These are phyloP conservation scores for Vitis rotundifolia DNA, from an alignment of 164 flowering plant species.

Conservation along the genomic window DNA sequence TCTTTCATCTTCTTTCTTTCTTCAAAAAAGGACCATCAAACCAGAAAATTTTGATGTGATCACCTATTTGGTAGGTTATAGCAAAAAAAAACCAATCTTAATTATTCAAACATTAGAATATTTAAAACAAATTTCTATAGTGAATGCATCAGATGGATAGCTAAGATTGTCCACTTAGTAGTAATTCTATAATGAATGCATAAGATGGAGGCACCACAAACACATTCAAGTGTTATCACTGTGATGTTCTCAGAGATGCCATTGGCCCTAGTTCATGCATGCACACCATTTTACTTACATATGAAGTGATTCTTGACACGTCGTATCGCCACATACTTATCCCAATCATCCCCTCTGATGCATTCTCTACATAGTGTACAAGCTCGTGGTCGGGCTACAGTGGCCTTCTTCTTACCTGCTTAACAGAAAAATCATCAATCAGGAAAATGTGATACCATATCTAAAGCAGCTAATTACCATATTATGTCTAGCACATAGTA, in stretches of 20 bases:
- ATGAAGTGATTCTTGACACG: conserved; percentile 94
- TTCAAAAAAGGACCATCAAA: too few species aligned
- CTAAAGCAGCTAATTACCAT: too few species aligned
- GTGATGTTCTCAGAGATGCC: too few species aligned
- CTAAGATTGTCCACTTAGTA: neutral
- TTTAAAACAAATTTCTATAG: too few species aligned
- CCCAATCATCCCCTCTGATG: conserved; percentile 69
- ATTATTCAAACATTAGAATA: too few species aligned
- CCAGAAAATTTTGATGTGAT: too few species aligned
- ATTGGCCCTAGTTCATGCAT: neutral
- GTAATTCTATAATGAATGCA: neutral
- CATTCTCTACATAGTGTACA: conserved; percentile 95
- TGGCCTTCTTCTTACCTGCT: conserved; percentile 72
- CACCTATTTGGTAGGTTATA: too few species aligned
- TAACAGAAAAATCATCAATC: conserved; percentile 9
- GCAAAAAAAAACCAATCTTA: too few species aligned
- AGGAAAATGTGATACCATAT: neutral
- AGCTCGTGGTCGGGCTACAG: conserved; percentile 70
- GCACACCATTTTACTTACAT: conserved; percentile 56
- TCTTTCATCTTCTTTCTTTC: too few species aligned
- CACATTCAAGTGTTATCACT: too few species aligned
- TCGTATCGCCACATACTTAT: conserved; percentile 54
- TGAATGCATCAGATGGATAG: neutral
- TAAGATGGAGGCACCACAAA: neutral
- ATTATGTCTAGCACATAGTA: too few species aligned